Conservation (phyloP, 495 filamentous ascomycete genomes). For the Oleoguttula mirabilis region DNA sequence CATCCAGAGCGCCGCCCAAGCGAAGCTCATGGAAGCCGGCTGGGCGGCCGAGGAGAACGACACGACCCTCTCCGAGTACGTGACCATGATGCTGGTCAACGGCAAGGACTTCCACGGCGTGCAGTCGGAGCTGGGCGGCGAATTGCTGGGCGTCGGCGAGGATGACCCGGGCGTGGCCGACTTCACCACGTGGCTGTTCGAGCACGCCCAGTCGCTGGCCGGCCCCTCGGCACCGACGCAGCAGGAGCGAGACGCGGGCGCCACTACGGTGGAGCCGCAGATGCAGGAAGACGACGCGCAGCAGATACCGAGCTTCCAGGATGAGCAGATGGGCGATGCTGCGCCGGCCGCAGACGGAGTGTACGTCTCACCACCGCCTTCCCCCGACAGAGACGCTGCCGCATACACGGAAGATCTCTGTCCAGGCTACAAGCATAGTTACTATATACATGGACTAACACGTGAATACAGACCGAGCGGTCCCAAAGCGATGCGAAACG, state of each 20-base stretch:
- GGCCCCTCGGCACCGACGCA: conserved; percentile 16
- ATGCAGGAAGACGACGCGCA: background rate
- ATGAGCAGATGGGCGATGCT: conserved; percentile 62
- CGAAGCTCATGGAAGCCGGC: conserved; percentile 89
- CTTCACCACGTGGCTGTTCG: conserved; percentile 85
- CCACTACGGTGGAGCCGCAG: background rate
- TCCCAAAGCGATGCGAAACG: conserved; percentile 87
- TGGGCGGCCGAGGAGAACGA: conserved; percentile 77
- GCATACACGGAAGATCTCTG: too few species aligned
- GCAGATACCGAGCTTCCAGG: conserved; percentile 30
- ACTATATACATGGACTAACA: too few species aligned
- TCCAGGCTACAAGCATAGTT: too few species aligned
- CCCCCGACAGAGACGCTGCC: background rate
- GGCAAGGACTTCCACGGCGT: conserved; percentile 35
- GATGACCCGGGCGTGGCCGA: conserved; percentile 72
- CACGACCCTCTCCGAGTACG: conserved; percentile 82
- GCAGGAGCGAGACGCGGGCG: background rate
- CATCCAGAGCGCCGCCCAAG: conserved; percentile 65
- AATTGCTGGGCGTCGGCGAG: conserved; percentile 69
- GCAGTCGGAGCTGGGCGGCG: conserved; percentile 74
- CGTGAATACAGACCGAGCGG: conserved; percentile 67
- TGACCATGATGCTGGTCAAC: conserved; percentile 90
- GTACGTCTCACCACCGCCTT: conserved; percentile 42
- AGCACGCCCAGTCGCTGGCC: conserved; percentile 58
- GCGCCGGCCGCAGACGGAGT: conserved; percentile 37